Conservation (phyloP, 108 stramenopile genomes). For the Cyclotella baltica region DNA sequence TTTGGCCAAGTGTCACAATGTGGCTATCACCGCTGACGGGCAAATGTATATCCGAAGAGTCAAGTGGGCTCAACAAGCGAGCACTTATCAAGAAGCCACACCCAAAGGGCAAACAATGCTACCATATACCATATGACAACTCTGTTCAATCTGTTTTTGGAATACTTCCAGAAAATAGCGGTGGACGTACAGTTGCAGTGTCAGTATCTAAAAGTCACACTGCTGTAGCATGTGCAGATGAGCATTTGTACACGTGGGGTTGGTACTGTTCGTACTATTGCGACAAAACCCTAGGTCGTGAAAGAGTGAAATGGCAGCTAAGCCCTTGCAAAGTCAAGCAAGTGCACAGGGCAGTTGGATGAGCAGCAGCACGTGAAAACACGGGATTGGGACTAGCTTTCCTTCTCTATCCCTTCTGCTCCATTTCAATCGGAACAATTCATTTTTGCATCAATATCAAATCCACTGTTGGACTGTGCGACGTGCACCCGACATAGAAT, state of each 20-base stretch:
- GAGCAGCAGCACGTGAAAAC: slow-evolving; percentile 84
- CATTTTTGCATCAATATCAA: too few species aligned
- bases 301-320: slow-evolving; percentile 80
- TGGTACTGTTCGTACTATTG: slow-evolving; percentile 62
- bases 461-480: too few species aligned
- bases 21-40: slow-evolving; percentile 87
- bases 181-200: slow-evolving; percentile 78
- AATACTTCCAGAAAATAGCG: slow-evolving; percentile 84
- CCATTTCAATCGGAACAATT: too few species aligned
- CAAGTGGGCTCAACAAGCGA: slow-evolving; percentile 56
- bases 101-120: slow-evolving; percentile 18
- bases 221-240: slow-evolving; percentile 76
- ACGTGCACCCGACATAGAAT: too few species aligned
- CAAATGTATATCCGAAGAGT: slow-evolving; percentile 84
- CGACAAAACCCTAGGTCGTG: slow-evolving; percentile 74
- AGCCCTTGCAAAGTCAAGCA: slow-evolving; percentile 76
- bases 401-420: slow-evolving; percentile 50
- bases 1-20: slow-evolving; percentile 84
- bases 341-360: slow-evolving; percentile 77
- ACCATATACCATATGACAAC: too few species aligned
- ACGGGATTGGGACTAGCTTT: slow-evolving; percentile 78
- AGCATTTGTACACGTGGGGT: slow-evolving; percentile 87
- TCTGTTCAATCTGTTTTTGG: slow-evolving; percentile 78
- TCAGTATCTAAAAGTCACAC: slow-evolving; percentile 82
- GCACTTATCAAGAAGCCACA: not conserved